phyloP scores from a whole-genome alignment of 306 rosid species.

The Cicer yamashitae region DNA sequence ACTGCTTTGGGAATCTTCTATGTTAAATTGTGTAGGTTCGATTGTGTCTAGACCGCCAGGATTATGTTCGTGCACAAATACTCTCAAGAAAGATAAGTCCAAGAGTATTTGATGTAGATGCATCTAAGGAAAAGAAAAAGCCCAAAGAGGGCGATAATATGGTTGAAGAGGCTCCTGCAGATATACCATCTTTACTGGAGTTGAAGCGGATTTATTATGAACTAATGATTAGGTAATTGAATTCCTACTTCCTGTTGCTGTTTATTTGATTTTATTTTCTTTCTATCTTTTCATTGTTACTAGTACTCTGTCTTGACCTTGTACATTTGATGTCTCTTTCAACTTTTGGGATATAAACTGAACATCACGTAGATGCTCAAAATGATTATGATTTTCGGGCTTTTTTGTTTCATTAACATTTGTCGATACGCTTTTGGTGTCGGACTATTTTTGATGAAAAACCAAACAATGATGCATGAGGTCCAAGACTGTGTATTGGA shows the following conservation, averaged over 20 bases:
- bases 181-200: constrained; percentile 82
- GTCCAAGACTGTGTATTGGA: neutral
- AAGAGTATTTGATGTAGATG: constrained; percentile 70
- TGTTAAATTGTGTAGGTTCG: constrained; percentile 61
- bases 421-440: constrained; percentile 9
- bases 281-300: constrained; percentile 16
- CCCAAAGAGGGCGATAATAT: constrained; percentile 84
- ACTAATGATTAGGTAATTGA: constrained; percentile 76
- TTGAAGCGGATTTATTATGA: constrained; percentile 84
- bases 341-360: constrained; percentile 14
- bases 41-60: constrained; percentile 78
- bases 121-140: constrained; percentile 86
- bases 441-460: neutral
- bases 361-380: constrained; percentile 5
- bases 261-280: neutral
- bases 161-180: constrained; percentile 86
- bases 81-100: constrained; percentile 83
- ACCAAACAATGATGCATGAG: neutral
- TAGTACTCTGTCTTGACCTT: constrained; percentile 19
- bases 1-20: constrained; percentile 20
- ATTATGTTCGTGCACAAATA: constrained; percentile 80
- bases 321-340: neutral
- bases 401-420: constrained; percentile 17
- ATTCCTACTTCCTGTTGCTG: neutral
- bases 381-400: neutral